Percentiles rank a stretch among this genome's conserved stretches.
These are phyloP conservation scores for Cladophialophora chaetospira DNA, from an alignment of 2,329 filamentous ascomycete species.

Conservation along the genomic window DNA sequence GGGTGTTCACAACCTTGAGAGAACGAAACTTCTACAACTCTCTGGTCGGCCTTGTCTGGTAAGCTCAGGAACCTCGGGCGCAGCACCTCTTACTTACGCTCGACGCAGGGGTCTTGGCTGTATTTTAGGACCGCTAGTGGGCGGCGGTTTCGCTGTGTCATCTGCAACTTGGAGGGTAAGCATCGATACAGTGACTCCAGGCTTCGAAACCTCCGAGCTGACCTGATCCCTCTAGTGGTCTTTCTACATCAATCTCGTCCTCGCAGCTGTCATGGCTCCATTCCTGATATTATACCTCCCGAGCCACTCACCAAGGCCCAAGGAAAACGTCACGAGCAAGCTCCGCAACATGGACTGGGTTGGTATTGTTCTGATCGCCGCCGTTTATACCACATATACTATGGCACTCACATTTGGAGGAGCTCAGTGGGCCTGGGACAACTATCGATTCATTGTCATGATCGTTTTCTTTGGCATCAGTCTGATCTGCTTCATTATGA, in stretches of 20 bases:
- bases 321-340: conserved; percentile 30
- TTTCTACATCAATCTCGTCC: conserved; percentile 60
- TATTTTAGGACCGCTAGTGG: conserved; percentile 44
- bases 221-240: conserved; percentile 36
- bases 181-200: background rate
- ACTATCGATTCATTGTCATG: conserved; percentile 47
- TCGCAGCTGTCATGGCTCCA: conserved; percentile 48
- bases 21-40: conserved; percentile 39
- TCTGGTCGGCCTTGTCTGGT: conserved; percentile 40
- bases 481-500: conserved; percentile 47
- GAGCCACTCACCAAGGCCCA: conserved; percentile 32
- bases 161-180: conserved; percentile 18
- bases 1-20: conserved; percentile 28
- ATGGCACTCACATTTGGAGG: conserved; percentile 58
- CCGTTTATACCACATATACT: conserved; percentile 45
- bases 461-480: conserved; percentile 52
- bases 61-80: background rate
- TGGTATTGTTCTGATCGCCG: conserved; percentile 49
- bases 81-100: background rate
- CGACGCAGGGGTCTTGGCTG: conserved; percentile 36
- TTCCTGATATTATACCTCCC: conserved; percentile 50
- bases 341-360: conserved; percentile 48
- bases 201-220: background rate
- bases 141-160: conserved; percentile 37
- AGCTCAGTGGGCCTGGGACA: conserved; percentile 51